Conservation (phyloP, 768 basidiomycete genomes). For the Kwoniella newhampshirensis region DNA sequence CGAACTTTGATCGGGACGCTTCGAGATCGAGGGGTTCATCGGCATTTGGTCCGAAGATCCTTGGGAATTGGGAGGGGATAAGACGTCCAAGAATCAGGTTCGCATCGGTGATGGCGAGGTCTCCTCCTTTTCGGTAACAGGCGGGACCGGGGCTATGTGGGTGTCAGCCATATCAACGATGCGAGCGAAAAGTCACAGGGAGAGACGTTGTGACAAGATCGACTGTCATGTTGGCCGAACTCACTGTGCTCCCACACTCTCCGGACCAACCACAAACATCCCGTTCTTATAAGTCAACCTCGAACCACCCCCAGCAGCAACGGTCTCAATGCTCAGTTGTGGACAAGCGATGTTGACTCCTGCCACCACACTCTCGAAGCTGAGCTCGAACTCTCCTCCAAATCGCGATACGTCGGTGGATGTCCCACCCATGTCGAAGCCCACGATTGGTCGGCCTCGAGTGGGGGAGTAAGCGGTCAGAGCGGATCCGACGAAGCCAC, state of each 20-base stretch:
- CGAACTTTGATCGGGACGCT: constrained; percentile 68
- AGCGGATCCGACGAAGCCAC: constrained; percentile 93
- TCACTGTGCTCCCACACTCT: constrained; percentile 53
- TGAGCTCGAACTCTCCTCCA: constrained; percentile 84
- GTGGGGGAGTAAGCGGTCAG: constrained; percentile 81
- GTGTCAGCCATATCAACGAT: constrained; percentile 59
- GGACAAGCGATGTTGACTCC: constrained; percentile 42
- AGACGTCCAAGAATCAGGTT: constrained; percentile 28
- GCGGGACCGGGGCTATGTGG: constrained; percentile 34
- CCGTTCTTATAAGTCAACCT: constrained; percentile 86
- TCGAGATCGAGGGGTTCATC: constrained; percentile 76
- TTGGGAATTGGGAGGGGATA: constrained; percentile 57
- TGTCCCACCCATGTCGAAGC: constrained; percentile 67
- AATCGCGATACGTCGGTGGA: constrained; percentile 90
- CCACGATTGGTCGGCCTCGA: constrained; percentile 73
- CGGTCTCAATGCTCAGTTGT: constrained; percentile 41
- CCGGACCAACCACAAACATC: constrained; percentile 87
- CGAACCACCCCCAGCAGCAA: constrained; percentile 73
- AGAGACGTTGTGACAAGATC: constrained; percentile 89
- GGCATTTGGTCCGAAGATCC: constrained; percentile 88
- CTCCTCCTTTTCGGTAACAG: constrained; percentile 69
- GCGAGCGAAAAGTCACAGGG: constrained; percentile 79
- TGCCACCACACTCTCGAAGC: constrained; percentile 54
- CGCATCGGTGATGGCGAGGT: constrained; percentile 46
- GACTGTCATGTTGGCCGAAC: too few relatives aligned